Evolutionary conservation across 768 basidiomycete genomes (phyloP), one percentile per base, ranked within the genome.

Genomic region (Macrolepiota dolichaula): DNA sequence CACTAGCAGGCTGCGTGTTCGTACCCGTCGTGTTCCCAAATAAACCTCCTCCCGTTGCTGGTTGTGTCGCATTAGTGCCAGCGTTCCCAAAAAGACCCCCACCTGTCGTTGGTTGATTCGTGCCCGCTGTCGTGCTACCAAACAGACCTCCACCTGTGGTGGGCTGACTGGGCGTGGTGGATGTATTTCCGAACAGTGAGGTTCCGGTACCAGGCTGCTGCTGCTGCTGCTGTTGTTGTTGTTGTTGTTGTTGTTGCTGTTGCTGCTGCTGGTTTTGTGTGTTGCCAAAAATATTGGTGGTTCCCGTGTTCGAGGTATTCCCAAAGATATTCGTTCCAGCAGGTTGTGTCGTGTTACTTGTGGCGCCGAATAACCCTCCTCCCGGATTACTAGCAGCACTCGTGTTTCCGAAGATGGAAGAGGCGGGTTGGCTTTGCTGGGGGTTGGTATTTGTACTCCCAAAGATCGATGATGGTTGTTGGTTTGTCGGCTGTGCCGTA

Each of bases 241-340:
- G 61, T 29, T 13, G 53, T 49, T 44, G 49, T 42, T 17, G 29
- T 32, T 61, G 58, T 44, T 22, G 42, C 59, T 59, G 63, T 49
- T 51, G 38, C 10, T 52, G 50, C 52, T 42, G 51, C 37, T 36
- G 50, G 50, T 13, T 42, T 53, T 19, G 59, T 13, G 44, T 44
- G 53, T 32, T 35, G n/a, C 42, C 73, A 40, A 73, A 74, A 22
- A 73, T 63, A 9, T 73, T 68, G 17, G 68, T 70, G 44, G 68
- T 32, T 32, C 29, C 29, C 7, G 29, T 32, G 29, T 32, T 32
- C 29, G 29, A 32, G 3, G 29, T 32, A 32, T 32, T 32, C 29
- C 29, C 29, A 32, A 32, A 32, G 3, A 32, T 71, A 1, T 69
- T 56, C 68, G 32, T 57, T 46, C 47, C 47, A 4, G 47, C 13